Conservation (phyloP, 768 basidiomycete genomes). For the Galerina marginata region DNA sequence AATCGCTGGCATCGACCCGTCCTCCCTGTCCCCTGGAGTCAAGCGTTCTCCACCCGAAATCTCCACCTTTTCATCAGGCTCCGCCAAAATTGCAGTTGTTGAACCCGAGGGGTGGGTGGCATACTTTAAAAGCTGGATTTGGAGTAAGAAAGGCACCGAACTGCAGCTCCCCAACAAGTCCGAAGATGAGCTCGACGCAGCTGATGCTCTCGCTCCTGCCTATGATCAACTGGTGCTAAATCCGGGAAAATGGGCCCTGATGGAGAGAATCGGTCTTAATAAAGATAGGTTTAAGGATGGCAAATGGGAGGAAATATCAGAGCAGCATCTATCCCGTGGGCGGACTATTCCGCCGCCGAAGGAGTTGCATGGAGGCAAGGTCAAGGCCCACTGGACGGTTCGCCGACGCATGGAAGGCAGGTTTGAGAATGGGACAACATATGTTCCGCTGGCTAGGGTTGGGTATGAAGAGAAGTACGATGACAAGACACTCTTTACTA, state of each 20-base stretch:
- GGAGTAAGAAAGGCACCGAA: neutral
- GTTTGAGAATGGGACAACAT: neutral
- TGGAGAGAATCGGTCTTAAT: neutral
- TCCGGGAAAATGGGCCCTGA: neutral
- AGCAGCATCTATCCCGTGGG: neutral
- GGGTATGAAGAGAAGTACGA: constrained; percentile 1
- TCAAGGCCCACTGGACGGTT: neutral
- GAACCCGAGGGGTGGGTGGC: neutral
- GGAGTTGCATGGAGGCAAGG: neutral
- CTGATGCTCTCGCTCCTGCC: neutral
- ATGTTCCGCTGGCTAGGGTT: neutral
- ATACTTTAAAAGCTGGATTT: neutral
- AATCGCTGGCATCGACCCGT: neutral
- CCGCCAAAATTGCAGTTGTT: neutral
- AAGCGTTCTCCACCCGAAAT: neutral
- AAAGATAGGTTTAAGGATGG: neutral
- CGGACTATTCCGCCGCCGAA: neutral
- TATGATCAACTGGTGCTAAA: constrained; percentile 2
- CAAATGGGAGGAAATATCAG: neutral
- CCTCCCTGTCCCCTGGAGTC: neutral
- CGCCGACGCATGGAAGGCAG: neutral
- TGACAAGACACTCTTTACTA: neutral
- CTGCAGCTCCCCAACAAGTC: neutral
- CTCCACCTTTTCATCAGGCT: neutral
- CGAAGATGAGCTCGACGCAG: neutral